Conservation (phyloP, 2,329 filamentous ascomycete species). For the Sarocladium brachiariae region DNA sequence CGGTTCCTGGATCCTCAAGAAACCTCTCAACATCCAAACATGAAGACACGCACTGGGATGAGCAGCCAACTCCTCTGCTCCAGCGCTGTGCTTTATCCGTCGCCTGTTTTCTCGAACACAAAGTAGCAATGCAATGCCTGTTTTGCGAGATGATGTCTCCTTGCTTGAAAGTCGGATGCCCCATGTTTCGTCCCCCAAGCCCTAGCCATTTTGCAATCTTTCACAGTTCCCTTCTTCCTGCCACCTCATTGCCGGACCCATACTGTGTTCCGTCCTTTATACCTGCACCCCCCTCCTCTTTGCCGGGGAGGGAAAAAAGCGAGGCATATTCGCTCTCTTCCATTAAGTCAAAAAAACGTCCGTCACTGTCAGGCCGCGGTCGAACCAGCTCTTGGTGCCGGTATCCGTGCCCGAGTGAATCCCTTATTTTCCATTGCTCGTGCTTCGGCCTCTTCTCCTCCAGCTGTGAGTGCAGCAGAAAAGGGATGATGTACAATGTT, state of each 20-base stretch:
- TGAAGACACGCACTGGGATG: background rate
- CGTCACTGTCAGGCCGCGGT: background rate
- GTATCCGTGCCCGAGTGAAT: background rate
- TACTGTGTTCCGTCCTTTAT: slow-evolving; percentile 1
- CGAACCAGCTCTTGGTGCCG: background rate
- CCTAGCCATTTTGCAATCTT: slow-evolving; percentile 11
- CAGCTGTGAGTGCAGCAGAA: background rate
- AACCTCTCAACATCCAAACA: slow-evolving; percentile 5
- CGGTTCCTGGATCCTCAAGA: background rate
- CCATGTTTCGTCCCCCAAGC: slow-evolving; percentile 2
- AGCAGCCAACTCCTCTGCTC: background rate
- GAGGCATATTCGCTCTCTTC: slow-evolving; percentile 1
- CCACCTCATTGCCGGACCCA: background rate
- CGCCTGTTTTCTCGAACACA: background rate
- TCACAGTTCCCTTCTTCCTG: slow-evolving; percentile 10
- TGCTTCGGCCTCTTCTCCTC: slow-evolving; percentile 2
- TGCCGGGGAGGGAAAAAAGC: background rate
- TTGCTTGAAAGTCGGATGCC: background rate
- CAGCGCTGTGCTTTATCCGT: background rate
- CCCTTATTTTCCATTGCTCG: slow-evolving; percentile 2
- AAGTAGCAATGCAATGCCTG: background rate
- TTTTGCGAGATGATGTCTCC: slow-evolving; percentile 3
- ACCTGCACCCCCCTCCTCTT: background rate
- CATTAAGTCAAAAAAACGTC: slow-evolving; percentile 5
- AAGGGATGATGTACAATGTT: slow-evolving; percentile 8